Conservation (phyloP, 2,329 filamentous ascomycete species). For the Neonectria faginata region DNA sequence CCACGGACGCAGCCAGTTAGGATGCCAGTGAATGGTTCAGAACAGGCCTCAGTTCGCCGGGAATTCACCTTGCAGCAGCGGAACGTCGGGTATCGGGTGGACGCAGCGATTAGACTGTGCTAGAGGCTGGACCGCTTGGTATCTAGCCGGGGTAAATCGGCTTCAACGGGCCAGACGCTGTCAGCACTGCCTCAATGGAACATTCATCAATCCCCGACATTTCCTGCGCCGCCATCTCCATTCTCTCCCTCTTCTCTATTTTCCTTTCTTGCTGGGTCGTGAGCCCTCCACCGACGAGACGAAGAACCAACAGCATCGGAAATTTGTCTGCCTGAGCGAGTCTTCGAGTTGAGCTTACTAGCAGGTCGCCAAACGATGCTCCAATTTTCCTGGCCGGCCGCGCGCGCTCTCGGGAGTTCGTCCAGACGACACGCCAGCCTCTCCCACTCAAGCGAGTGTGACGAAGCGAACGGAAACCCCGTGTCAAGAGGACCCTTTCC, state of each 20-base stretch:
- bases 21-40: neutral
- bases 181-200: slow-evolving; percentile 19
- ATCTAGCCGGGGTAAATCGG: neutral
- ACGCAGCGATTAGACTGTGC: too few relatives aligned
- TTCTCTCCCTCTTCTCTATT: neutral
- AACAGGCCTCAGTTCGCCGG: neutral
- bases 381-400: slow-evolving; percentile 1
- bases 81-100: neutral
- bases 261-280: neutral
- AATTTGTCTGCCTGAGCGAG: neutral
- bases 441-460: slow-evolving; percentile 2
- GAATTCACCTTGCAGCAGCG: neutral
- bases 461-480: slow-evolving; percentile 5
- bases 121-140: neutral
- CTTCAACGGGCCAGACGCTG: neutral
- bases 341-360: neutral
- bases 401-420: neutral
- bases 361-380: neutral
- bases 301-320: neutral
- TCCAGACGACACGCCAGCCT: neutral
- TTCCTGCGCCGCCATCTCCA: neutral
- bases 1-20: neutral
- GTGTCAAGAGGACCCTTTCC: neutral
- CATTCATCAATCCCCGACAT: slow-evolving; percentile 2
- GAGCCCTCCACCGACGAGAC: neutral